Evolutionary conservation across 441 rosid genomes (phyloP).

Genomic region (Populus hybrid): DNA sequence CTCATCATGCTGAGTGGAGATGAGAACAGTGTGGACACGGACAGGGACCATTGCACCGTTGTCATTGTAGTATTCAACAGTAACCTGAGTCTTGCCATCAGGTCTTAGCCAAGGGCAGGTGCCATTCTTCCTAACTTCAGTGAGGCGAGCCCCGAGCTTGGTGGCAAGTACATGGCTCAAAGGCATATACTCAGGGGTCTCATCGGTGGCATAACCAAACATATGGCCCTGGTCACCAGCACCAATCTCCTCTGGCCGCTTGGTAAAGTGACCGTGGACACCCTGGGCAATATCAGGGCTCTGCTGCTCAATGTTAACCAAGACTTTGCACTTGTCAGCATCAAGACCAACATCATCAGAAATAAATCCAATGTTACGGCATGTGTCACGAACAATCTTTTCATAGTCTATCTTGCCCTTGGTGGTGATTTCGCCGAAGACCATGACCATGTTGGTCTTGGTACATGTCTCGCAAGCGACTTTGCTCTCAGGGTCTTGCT

Average conservation of each 20-base stretch:
- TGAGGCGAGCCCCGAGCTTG: constrained; percentile 69
- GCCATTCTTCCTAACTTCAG: constrained; percentile 74
- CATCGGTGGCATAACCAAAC: constrained; percentile 78
- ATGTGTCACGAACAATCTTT: constrained; percentile 69
- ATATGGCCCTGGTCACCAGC: constrained; percentile 82
- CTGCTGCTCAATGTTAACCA: constrained; percentile 78
- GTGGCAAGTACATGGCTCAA: constrained; percentile 74
- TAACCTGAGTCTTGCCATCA: constrained; percentile 78
- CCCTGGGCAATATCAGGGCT: constrained; percentile 83
- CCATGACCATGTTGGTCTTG: constrained; percentile 86
- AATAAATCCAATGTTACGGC: constrained; percentile 59
- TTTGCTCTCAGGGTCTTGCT: constrained; percentile 77
- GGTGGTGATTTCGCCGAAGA: constrained; percentile 75
- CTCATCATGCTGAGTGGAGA: constrained; percentile 84
- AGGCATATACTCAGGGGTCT: constrained; percentile 69
- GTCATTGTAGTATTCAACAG: constrained; percentile 68
- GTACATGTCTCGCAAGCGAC: constrained; percentile 79
- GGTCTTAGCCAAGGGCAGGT: constrained; percentile 73
- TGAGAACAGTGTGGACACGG: constrained; percentile 71
- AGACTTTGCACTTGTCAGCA: constrained; percentile 78
- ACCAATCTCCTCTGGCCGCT: constrained; percentile 74
- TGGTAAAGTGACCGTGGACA: constrained; percentile 76
- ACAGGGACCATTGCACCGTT: constrained; percentile 71
- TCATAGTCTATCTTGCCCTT: constrained; percentile 70
- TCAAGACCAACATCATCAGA: constrained; percentile 70